Evolutionary conservation across 208 protist species (phyloP).

Genomic region (Trypanosoma lewisi): DNA sequence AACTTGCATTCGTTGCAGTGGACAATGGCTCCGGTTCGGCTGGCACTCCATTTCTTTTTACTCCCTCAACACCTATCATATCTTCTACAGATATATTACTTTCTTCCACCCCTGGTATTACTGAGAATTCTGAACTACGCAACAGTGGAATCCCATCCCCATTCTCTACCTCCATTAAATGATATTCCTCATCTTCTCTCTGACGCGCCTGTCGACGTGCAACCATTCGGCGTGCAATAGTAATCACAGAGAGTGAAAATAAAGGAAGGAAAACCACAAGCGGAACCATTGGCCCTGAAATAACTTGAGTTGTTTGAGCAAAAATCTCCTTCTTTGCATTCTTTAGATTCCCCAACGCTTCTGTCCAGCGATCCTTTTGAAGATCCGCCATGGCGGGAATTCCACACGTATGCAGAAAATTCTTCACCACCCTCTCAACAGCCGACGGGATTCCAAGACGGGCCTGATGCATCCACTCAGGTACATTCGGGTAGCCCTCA

Average conservation of each 20-base stretch:
- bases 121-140: not conserved
- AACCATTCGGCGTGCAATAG: slow-evolving; percentile 21
- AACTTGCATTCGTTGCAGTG: not conserved
- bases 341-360: slow-evolving; percentile 18
- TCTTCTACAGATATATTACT: not conserved
- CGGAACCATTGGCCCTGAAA: slow-evolving; percentile 55
- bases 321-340: slow-evolving; percentile 13
- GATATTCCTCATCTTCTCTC: slow-evolving; percentile 5
- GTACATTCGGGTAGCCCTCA: slow-evolving; percentile 44
- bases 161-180: slow-evolving; percentile 1
- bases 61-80: not conserved
- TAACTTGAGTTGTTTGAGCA: slow-evolving; percentile 7
- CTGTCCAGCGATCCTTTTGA: slow-evolving; percentile 28
- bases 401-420: slow-evolving; percentile 38
- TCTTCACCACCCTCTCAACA: slow-evolving; percentile 56
- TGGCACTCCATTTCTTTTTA: not conserved
- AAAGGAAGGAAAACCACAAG: slow-evolving; percentile 66
- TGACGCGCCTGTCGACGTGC: slow-evolving; percentile 11
- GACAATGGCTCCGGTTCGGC: not conserved
- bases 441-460: slow-evolving; percentile 52
- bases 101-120: not conserved
- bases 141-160: not conserved
- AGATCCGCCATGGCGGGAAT: slow-evolving; percentile 67
- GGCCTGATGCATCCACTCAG: slow-evolving; percentile 59
- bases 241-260: slow-evolving; percentile 54